phyloP scores from a whole-genome alignment of 306 rosid species.

The Castanopsis chinensis region DNA sequence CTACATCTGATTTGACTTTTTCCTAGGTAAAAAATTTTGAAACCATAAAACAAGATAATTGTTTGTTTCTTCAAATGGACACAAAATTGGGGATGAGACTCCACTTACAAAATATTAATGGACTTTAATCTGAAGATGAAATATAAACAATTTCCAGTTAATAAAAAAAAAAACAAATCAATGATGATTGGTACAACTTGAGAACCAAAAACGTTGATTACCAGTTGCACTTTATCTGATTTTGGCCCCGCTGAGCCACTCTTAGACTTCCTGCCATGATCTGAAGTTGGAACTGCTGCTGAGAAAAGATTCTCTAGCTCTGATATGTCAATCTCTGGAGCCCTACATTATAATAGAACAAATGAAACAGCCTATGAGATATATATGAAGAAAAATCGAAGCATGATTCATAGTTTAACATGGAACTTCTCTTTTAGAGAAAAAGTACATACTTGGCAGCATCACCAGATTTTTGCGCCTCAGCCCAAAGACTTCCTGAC shows the following conservation, averaged over 20 bases:
- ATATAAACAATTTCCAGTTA: conserved; percentile 15
- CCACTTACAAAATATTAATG: neutral
- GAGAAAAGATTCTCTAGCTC: conserved; percentile 94
- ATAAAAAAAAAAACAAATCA: conserved; percentile 2
- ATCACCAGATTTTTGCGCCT: conserved; percentile 77
- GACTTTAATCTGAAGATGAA: neutral
- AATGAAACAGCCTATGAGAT: conserved; percentile 17
- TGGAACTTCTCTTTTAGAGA: conserved; percentile 14
- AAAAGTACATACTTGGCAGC: conserved; percentile 61
- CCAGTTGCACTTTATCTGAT: conserved; percentile 90
- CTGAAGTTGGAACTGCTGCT: conserved; percentile 59
- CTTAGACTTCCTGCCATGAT: conserved; percentile 40
- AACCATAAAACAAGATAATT: neutral
- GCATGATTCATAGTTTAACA: conserved; percentile 15
- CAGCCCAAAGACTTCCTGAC: conserved; percentile 95
- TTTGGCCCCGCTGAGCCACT: conserved; percentile 57
- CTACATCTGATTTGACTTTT: too few relatives aligned
- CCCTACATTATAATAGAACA: conserved; percentile 46
- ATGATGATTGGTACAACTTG: neutral
- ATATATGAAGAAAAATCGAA: conserved; percentile 20
- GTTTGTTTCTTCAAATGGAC: neutral
- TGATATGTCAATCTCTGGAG: conserved; percentile 92
- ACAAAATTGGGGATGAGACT: neutral
- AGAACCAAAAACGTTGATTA: conserved; percentile 30
- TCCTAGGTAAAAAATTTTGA: neutral